Conservation (phyloP, 768 basidiomycete genomes). For the Rhizopogon sp. region DNA sequence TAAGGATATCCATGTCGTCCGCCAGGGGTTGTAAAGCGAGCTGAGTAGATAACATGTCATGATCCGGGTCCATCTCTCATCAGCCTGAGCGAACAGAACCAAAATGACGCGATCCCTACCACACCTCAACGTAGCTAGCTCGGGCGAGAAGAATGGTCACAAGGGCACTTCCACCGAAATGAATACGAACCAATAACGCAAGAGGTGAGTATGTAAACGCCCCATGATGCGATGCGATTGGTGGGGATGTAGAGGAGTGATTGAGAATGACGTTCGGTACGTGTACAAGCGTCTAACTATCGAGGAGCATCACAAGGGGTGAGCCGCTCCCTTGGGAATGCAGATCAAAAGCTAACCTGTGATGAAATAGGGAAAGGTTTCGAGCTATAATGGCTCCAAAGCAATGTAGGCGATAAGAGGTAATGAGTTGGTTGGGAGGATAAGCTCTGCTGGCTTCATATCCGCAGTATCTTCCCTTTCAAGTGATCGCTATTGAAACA, state of each 20-base stretch:
- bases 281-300: background rate
- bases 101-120: constrained; percentile 12
- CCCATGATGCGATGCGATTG: constrained; percentile 22
- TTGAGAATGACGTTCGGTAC: background rate
- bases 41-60: too few relatives aligned
- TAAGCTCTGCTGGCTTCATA: constrained; percentile 10
- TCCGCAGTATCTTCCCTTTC: constrained; percentile 15
- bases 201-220: constrained; percentile 1
- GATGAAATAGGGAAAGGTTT: background rate
- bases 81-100: constrained; percentile 6
- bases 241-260: constrained; percentile 5
- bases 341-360: background rate
- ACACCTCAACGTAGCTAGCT: background rate
- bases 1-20: background rate
- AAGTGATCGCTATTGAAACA: background rate
- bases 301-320: background rate
- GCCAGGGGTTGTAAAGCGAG: background rate
- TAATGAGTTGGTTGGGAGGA: constrained; percentile 13
- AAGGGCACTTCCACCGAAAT: constrained; percentile 12
- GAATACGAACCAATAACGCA: constrained; percentile 9
- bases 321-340: background rate
- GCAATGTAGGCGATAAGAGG: constrained; percentile 17
- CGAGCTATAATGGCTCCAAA: constrained; percentile 1
- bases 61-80: background rate
- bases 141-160: constrained; percentile 9